Evolutionary conservation across 225 moss, liverwort and hornwort species (phyloP).

Genomic region (Sphagnum contortum): DNA sequence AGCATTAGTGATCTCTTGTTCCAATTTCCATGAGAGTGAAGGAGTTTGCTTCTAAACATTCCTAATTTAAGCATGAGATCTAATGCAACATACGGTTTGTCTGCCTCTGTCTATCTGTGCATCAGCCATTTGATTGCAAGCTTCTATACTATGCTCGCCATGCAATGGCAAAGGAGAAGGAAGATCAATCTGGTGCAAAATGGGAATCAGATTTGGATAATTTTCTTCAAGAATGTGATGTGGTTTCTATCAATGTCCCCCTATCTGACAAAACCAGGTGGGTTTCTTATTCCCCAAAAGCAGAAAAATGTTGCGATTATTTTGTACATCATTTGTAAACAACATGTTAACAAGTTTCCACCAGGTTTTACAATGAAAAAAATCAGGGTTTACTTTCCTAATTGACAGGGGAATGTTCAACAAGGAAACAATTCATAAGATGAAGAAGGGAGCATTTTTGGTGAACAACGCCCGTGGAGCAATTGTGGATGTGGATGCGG

Average conservation of each 20-base stretch:
- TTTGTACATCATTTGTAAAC: too few species aligned
- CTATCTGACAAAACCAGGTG: slow-evolving; percentile 40
- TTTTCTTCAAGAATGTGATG: slow-evolving; percentile 47
- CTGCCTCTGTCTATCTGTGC: background rate
- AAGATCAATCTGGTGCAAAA: slow-evolving; percentile 30
- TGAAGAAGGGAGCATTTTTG: slow-evolving; percentile 32
- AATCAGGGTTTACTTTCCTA: background rate
- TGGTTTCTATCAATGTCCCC: slow-evolving; percentile 46
- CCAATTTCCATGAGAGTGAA: too few species aligned
- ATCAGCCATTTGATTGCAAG: slow-evolving; percentile 53
- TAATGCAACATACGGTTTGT: too few species aligned
- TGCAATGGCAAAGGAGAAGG: slow-evolving; percentile 26
- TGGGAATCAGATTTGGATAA: slow-evolving; percentile 50
- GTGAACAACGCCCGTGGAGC: slow-evolving; percentile 37
- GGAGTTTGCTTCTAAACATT: too few species aligned
- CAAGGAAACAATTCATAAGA: slow-evolving; percentile 15
- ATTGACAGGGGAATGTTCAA: slow-evolving; percentile 22
- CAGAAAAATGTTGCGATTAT: too few species aligned
- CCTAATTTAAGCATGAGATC: too few species aligned
- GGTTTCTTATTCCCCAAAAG: background rate
- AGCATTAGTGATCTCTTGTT: background rate
- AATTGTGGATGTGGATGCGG: slow-evolving; percentile 29
- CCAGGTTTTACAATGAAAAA: too few species aligned
- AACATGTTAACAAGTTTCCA: too few species aligned
- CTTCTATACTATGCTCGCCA: slow-evolving; percentile 52